Conservation (phyloP, 257 asterid genomes). For the Jacaranda mimosifolia region DNA sequence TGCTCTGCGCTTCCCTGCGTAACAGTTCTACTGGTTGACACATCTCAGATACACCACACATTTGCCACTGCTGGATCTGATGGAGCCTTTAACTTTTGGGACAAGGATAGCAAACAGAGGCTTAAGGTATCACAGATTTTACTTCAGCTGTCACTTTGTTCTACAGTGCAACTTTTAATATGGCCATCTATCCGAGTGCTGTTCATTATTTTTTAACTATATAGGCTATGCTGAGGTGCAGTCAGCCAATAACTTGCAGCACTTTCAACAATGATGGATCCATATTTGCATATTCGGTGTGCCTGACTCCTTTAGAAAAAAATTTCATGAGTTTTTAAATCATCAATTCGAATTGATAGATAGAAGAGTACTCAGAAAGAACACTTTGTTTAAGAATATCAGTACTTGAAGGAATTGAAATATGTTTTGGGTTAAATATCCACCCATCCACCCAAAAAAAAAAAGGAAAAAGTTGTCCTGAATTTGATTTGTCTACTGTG, state of each 20-base stretch:
- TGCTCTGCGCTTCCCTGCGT: slow-evolving; percentile 10
- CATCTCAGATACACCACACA: slow-evolving; percentile 79
- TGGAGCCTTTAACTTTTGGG: slow-evolving; percentile 97
- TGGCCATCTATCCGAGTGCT: neutral
- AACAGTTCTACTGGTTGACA: slow-evolving; percentile 25
- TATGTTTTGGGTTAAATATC: too few species aligned
- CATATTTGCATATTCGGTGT: slow-evolving; percentile 83
- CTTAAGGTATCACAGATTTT: slow-evolving; percentile 66
- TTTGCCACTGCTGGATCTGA: slow-evolving; percentile 98
- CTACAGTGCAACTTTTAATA: neutral
- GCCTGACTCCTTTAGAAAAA: slow-evolving; percentile 28
- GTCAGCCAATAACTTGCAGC: slow-evolving; percentile 87
- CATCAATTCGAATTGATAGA: too few species aligned
- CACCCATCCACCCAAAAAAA: slow-evolving; percentile 17
- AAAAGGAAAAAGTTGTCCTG: neutral
- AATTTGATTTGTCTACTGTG: neutral
- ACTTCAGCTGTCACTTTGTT: slow-evolving; percentile 25
- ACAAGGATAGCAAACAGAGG: slow-evolving; percentile 97
- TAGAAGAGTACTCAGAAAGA: slow-evolving; percentile 1
- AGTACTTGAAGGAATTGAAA: neutral
- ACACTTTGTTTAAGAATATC: neutral
- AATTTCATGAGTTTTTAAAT: slow-evolving; percentile 20
- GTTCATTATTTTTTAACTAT: slow-evolving; percentile 27
- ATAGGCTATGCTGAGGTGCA: slow-evolving; percentile 89
- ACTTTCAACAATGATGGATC: slow-evolving; percentile 92